A percentile compares a stretch with the other conserved stretches of the same genome.
Evolutionary conservation across 495 filamentous ascomycete species (phyloP).

Genomic region (Xylaria cubensis): DNA sequence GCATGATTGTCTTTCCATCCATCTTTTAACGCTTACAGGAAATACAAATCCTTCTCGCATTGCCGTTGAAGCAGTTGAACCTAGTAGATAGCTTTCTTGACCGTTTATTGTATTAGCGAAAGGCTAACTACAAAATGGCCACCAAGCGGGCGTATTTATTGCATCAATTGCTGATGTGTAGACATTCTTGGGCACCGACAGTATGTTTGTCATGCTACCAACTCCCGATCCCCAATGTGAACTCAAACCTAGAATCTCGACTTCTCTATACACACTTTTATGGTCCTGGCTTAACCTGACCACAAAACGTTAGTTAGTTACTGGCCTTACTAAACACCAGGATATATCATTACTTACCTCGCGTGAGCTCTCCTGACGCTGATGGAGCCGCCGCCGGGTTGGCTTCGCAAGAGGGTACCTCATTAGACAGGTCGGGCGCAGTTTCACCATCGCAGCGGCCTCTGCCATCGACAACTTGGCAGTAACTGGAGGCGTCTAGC

Average conservation of each 20-base stretch:
- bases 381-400: neutral
- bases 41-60: too few relatives aligned
- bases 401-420: neutral
- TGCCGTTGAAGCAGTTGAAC: too few relatives aligned
- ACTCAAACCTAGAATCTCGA: neutral
- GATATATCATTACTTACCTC: neutral
- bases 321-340: neutral
- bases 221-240: neutral
- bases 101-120: too few relatives aligned
- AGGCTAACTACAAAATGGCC: too few relatives aligned
- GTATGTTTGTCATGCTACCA: neutral
- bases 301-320: neutral
- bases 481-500: neutral
- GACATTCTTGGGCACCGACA: neutral
- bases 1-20: too few relatives aligned
- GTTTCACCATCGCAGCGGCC: slow-evolving; percentile 12
- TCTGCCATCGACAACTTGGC: slow-evolving; percentile 12
- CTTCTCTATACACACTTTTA: neutral
- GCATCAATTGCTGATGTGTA: too few relatives aligned
- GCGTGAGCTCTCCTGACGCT: neutral
- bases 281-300: neutral
- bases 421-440: slow-evolving; percentile 6
- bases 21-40: too few relatives aligned
- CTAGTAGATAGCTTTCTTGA: too few relatives aligned
- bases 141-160: too few relatives aligned